Evolutionary conservation across 108 stramenopile genomes (phyloP).

Genomic region (Epithemia pelagica): DNA sequence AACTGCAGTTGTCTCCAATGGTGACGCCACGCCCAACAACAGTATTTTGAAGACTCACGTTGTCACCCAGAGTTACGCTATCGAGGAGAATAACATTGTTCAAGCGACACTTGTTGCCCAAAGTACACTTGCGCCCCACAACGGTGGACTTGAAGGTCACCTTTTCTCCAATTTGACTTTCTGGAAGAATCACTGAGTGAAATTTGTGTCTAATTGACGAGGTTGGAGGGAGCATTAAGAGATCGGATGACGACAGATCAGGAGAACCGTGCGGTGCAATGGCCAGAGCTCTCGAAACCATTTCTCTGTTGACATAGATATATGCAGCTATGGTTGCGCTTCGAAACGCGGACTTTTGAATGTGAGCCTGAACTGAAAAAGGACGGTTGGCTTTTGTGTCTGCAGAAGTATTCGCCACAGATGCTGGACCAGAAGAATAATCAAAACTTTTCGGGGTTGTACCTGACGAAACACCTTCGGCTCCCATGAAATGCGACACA

Average conservation of each 20-base stretch:
- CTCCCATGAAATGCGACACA: neutral
- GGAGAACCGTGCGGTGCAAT: no score
- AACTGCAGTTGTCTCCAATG: constrained; percentile 76
- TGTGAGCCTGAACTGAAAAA: constrained; percentile 51
- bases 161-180: constrained; percentile 51
- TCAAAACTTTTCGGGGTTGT: neutral
- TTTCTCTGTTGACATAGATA: constrained; percentile 64
- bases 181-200: constrained; percentile 51
- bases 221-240: neutral
- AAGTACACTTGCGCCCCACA: constrained; percentile 43
- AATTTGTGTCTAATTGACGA: constrained; percentile 48
- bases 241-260: constrained; percentile 5
- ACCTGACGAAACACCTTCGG: constrained; percentile 2
- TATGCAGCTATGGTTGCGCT: constrained; percentile 57
- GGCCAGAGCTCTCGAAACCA: constrained; percentile 33
- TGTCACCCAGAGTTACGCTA: constrained; percentile 59
- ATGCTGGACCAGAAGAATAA: no score
- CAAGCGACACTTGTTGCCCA: constrained; percentile 59
- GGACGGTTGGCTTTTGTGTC: constrained; percentile 17
- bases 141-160: constrained; percentile 65
- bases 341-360: constrained; percentile 51
- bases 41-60: constrained; percentile 71
- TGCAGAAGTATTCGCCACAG: neutral
- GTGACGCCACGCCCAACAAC: constrained; percentile 45
- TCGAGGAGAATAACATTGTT: constrained; percentile 86